Conservation (phyloP, 768 basidiomycete species). For the Chalciporus chontae region DNA sequence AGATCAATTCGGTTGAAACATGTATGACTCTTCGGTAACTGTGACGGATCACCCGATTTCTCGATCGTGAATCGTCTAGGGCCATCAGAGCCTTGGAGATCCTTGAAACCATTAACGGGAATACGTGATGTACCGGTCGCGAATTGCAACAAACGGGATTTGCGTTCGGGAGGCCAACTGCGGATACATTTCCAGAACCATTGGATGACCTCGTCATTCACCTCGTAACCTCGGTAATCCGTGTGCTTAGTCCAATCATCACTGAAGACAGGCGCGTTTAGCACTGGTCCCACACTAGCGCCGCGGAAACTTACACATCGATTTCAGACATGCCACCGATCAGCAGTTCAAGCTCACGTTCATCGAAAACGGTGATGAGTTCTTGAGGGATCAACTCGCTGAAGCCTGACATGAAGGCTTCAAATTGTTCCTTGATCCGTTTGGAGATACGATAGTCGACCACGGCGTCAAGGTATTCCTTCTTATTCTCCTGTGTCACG, state of each 20-base stretch:
- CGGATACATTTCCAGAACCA: constrained; percentile 99
- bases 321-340: constrained; percentile 99
- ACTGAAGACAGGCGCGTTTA: constrained; percentile 33
- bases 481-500: constrained; percentile 98
- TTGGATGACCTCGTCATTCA: constrained; percentile 93
- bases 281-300: not conserved
- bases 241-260: constrained; percentile 99
- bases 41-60: constrained; percentile 95
- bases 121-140: constrained; percentile 96
- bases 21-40: constrained; percentile 93
- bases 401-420: constrained; percentile 99
- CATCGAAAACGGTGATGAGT: constrained; percentile 96
- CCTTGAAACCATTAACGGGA: constrained; percentile 98
- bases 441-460: constrained; percentile 97
- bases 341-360: constrained; percentile 92
- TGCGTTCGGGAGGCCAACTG: constrained; percentile 97
- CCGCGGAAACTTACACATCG: constrained; percentile 70
- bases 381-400: constrained; percentile 99
- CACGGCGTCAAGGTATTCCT: constrained; percentile 91
- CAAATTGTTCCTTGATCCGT: constrained; percentile 98
- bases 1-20: constrained; percentile 98
- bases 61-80: constrained; percentile 97
- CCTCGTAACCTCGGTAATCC: constrained; percentile 95
- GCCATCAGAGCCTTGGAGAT: constrained; percentile 96
- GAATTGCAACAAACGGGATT: constrained; percentile 93